A percentile compares a stretch with the other conserved stretches of the same genome.
phyloP scores from a whole-genome alignment of 768 basidiomycete species.

The Boletus sensibilis region DNA sequence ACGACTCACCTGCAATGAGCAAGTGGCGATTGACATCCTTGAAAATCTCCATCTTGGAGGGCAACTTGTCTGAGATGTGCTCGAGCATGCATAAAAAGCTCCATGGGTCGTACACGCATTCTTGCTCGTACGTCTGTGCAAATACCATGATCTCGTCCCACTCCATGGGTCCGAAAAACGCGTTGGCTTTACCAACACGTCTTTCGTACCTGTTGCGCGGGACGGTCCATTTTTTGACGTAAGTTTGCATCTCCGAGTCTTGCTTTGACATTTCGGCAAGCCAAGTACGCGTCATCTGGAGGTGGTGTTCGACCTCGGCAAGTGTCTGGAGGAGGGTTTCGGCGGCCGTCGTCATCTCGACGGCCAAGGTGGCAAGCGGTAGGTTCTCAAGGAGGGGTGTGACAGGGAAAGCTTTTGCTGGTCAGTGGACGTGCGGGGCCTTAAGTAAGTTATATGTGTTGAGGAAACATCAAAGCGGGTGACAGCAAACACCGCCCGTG shows the following conservation, averaged over 20 bases:
- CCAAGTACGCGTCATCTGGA: neutral
- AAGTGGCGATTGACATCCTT: neutral
- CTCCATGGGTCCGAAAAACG: neutral
- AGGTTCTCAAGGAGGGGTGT: neutral
- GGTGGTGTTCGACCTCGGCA: neutral
- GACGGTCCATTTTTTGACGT: neutral
- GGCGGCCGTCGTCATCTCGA: neutral
- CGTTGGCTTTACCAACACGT: neutral
- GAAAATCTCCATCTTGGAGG: neutral
- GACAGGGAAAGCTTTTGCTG: neutral
- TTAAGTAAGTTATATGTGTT: neutral
- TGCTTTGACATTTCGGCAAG: neutral
- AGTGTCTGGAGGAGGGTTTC: neutral
- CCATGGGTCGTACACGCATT: neutral
- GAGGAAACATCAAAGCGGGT: neutral
- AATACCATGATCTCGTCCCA: constrained; percentile 4
- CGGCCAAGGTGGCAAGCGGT: neutral
- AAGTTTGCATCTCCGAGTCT: neutral
- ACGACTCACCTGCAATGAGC: neutral
- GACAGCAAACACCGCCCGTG: too few species aligned
- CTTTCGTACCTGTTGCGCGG: neutral
- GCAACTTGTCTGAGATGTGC: neutral
- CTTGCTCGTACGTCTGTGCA: neutral
- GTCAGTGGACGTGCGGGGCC: too few species aligned
- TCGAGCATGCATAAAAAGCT: neutral